phyloP scores from a whole-genome alignment of 495 filamentous ascomycete genomes.

The Thermochaetoides thermophila region DNA sequence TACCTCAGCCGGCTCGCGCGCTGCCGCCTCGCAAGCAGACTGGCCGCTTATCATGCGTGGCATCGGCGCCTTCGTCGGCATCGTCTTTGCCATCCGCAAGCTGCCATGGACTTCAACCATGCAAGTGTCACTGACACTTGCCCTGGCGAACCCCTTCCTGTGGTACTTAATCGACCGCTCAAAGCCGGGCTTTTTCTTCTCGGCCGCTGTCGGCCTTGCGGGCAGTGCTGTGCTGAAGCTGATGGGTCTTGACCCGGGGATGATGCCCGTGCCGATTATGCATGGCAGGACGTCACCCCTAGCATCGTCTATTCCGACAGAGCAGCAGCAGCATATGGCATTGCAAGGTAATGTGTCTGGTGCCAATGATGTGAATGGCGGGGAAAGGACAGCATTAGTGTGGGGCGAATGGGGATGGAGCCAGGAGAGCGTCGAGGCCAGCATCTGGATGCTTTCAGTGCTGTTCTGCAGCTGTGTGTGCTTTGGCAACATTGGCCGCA shows the following conservation, averaged over 20 bases:
- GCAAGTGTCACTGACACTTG: slow-evolving; percentile 80
- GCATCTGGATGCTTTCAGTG: slow-evolving; percentile 81
- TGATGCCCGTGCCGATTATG: slow-evolving; percentile 50
- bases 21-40: slow-evolving; percentile 26
- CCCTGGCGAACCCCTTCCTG: slow-evolving; percentile 81
- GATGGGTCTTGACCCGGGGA: slow-evolving; percentile 53
- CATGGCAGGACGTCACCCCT: neutral
- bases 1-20: neutral
- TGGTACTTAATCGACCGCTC: slow-evolving; percentile 95
- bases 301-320: neutral
- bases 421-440: slow-evolving; percentile 62
- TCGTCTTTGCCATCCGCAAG: slow-evolving; percentile 90
- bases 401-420: slow-evolving; percentile 27
- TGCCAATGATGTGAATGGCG: neutral
- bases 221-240: slow-evolving; percentile 64
- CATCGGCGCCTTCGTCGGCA: slow-evolving; percentile 86
- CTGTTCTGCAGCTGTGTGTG: slow-evolving; percentile 88
- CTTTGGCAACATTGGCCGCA: slow-evolving; percentile 87
- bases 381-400: slow-evolving; percentile 20
- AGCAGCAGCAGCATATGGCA: too few relatives aligned
- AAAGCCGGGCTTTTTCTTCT: slow-evolving; percentile 65
- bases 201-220: slow-evolving; percentile 49
- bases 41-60: slow-evolving; percentile 77
- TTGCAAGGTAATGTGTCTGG: too few relatives aligned
- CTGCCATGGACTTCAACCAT: slow-evolving; percentile 88